Base-by-base conservation (phyloP, 2,329 filamentous ascomycete species). In the Coleophoma cylindrospora region DNA sequence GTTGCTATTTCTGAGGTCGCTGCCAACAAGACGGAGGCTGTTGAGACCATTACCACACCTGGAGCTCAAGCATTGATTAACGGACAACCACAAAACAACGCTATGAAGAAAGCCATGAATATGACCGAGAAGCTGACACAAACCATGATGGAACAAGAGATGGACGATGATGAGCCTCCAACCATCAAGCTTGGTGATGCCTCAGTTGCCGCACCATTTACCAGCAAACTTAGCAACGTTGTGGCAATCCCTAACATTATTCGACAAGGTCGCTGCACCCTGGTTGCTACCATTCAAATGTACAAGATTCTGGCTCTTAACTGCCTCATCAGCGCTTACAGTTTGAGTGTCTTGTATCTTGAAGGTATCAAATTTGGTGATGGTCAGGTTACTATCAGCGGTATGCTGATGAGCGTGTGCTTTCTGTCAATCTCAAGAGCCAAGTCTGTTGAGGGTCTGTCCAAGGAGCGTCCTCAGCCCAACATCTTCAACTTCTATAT, bases 401-500 rank as follows among this genome's bases (percentile, higher is more conserved):
- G 94, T 61, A 97, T 99, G 89, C 85, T 99, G 68, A 97, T 99
- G 94, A 96, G 91, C 62, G 94, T 99, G 46, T 99, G 94, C 74
- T 99, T 99, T 80, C 74, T 99, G 63, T 96, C 91, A 54, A 96
- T 99, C 64, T 97, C 94, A n/a, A 87, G 94, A 53, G 94, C 94
- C 37, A 94, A 91, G 75, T 89, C 94, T 32, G 94, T 99, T 47
- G 94, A 99, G 72, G 87, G 88, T 34, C 77, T 99, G 21, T 96
- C 92, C 56, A 96, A 96, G 73, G 94, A 99, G 71, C 87, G 94
- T 37, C 94, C 94, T 0, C 94, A 99, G 72, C 91, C 92, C 49
- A 96, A 97, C 71, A 99, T 99, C 66, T 97, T 97, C 79, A 99
- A 99, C 74, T 80, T 91, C 47, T 99, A 99, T 76, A 97, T 99